Evolutionary conservation across 305 asterid genomes (phyloP).

Genomic region (Fraxinus greggii): DNA sequence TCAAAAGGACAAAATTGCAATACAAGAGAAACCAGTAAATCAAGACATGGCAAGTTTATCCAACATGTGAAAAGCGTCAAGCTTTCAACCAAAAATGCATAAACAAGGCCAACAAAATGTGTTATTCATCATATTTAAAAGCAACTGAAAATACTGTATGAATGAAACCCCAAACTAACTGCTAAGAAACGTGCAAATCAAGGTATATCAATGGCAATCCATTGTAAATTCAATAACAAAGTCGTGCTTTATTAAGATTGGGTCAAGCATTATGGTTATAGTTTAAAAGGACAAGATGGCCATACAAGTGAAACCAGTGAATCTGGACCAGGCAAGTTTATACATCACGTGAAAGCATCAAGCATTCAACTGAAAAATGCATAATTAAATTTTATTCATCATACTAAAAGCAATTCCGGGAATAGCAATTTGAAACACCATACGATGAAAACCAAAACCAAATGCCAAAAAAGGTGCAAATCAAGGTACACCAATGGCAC

Average conservation of each 20-base stretch:
- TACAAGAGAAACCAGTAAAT: neutral
- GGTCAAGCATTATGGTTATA: slow-evolving; percentile 7
- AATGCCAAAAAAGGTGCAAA: neutral
- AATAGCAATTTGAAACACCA: slow-evolving; percentile 13
- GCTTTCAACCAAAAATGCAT: neutral
- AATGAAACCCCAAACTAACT: slow-evolving; percentile 14
- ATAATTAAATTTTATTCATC: slow-evolving; percentile 28
- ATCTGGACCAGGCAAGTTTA: neutral
- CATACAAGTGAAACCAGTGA: neutral
- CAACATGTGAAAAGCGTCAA: neutral
- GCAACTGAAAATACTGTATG: slow-evolving; percentile 13
- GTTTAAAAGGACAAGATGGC: slow-evolving; percentile 20
- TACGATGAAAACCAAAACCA: neutral
- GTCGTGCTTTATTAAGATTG: slow-evolving; percentile 22
- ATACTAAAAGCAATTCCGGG: slow-evolving; percentile 12
- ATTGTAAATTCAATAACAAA: slow-evolving; percentile 10
- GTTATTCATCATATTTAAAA: slow-evolving; percentile 19
- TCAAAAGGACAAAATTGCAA: slow-evolving; percentile 19
- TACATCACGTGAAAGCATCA: neutral
- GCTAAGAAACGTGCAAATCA: slow-evolving; percentile 20
- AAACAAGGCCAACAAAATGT: neutral
- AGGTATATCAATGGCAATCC: slow-evolving; percentile 21
- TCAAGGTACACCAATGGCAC: slow-evolving; percentile 17
- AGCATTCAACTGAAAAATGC: neutral
- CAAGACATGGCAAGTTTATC: neutral